Base-by-base conservation (phyloP, 1,284 basidiomycete species). In the Trametes pubescens region DNA sequence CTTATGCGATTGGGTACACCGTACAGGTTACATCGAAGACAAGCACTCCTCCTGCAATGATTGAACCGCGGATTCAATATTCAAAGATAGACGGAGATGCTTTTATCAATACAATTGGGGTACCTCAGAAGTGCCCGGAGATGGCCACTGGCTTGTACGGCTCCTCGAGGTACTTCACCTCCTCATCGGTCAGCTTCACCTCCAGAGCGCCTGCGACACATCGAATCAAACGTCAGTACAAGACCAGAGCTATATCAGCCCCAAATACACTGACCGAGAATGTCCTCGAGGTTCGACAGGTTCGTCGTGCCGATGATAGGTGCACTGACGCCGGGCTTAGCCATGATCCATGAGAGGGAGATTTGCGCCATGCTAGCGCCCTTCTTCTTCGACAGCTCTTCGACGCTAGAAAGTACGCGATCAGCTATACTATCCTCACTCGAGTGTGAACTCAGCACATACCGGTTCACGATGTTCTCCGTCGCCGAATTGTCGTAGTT, bases 91-190 rank as follows among this genome's bases (percentile, higher is more conserved):
- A n/a, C n/a, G n/a, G n/a, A n/a, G n/a, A n/a, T n/a, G n/a, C n/a
- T n/a, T n/a, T n/a, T n/a, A n/a, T n/a, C n/a, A 5, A 14, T 13
- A 40, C 18, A 14, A 13, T 40, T 40, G 11, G 18, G 18, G 29
- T 32, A 14, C 24, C 16, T 51, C 47, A 48, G 22, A 48, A 29
- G 32, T 64, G 53, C 11, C 58, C 62, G 34, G 21, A 18, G 24
- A 64, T 34, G 10, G 22, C 11, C 38, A 59, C 9, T 2, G 65
- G 65, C 55, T 49, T 29, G 60, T 84, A 85, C 49, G 79, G 77
- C 65, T 81, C 78, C 49, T 79, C 78, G 63, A 85, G 80, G 44
- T 73, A 74, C 68, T 79, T 74, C 61, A 80, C 71, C 69, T 86
- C 84, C 55, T 82, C 82, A 9, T 77, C 71, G 1, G 79, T 78